A percentile compares a stretch with the other conserved stretches of the same genome.
Conservation (phyloP, 108 stramenopile genomes). For the Skeletonema tropicum region DNA sequence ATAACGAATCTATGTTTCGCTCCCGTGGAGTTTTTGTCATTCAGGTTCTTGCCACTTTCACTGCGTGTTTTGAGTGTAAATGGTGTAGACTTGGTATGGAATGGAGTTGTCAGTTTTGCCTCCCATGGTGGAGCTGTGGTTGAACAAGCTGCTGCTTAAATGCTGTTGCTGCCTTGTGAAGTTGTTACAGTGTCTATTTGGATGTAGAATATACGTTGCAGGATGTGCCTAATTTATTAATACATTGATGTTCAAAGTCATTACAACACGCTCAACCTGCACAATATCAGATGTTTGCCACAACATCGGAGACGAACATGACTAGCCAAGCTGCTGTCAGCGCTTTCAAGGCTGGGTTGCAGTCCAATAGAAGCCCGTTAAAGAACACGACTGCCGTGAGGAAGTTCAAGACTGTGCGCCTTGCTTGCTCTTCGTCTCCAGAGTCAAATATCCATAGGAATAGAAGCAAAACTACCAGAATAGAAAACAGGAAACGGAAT, state of each 20-base stretch:
- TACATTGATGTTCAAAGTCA: too few species aligned
- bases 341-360: neutral
- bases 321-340: neutral
- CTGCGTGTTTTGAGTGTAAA: slow-evolving; percentile 77
- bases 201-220: too few species aligned
- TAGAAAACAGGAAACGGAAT: neutral
- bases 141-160: neutral
- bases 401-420: neutral
- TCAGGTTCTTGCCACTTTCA: slow-evolving; percentile 66
- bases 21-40: slow-evolving; percentile 72
- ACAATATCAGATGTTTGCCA: neutral
- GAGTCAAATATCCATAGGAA: neutral
- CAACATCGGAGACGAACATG: neutral
- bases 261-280: neutral
- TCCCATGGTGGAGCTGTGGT: slow-evolving; percentile 47
- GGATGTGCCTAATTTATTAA: too few species aligned
- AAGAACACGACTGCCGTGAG: neutral
- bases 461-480: neutral
- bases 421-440: neutral
- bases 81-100: slow-evolving; percentile 75
- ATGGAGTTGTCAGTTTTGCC: slow-evolving; percentile 70
- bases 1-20: slow-evolving; percentile 47
- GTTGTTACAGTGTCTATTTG: neutral
- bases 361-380: neutral
- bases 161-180: neutral